Conservation (phyloP, 768 basidiomycete genomes). For the Fistulinella prunicolor region DNA sequence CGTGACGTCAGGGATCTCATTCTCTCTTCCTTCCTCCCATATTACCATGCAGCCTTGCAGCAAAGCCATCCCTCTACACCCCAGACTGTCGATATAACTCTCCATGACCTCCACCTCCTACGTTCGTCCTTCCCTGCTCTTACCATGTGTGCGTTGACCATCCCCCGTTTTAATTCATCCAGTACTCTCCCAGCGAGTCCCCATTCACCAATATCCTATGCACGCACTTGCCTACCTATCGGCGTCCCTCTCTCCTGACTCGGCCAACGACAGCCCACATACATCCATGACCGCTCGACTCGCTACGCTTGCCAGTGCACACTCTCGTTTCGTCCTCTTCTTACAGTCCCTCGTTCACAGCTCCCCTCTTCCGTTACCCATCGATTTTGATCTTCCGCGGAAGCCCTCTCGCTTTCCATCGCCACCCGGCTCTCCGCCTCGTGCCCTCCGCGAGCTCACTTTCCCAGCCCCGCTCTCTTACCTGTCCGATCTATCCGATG, state of each 20-base stretch:
- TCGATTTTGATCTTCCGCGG: slow-evolving; percentile 42
- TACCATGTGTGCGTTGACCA: slow-evolving; percentile 5
- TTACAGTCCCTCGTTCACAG: slow-evolving; percentile 72
- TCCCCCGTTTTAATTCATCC: slow-evolving; percentile 1
- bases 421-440: slow-evolving; percentile 24
- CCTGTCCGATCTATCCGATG: slow-evolving; percentile 19
- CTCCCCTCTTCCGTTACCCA: slow-evolving; percentile 44
- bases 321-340: slow-evolving; percentile 73
- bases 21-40: slow-evolving; percentile 53
- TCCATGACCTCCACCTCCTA: slow-evolving; percentile 62
- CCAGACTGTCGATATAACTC: slow-evolving; percentile 48
- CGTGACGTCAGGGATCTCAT: slow-evolving; percentile 37
- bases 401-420: slow-evolving; percentile 19
- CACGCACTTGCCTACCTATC: slow-evolving; percentile 58
- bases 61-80: slow-evolving; percentile 39
- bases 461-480: slow-evolving; percentile 76
- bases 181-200: slow-evolving; percentile 66
- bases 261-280: slow-evolving; percentile 27
- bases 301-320: slow-evolving; percentile 53
- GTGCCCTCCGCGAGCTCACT: slow-evolving; percentile 52
- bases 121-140: slow-evolving; percentile 44
- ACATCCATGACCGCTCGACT: slow-evolving; percentile 34
- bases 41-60: slow-evolving; percentile 46
- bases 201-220: slow-evolving; percentile 69
- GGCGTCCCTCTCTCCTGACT: slow-evolving; percentile 28